Conservation (phyloP, 2,329 filamentous ascomycete species). For the Cadophora gregata region DNA sequence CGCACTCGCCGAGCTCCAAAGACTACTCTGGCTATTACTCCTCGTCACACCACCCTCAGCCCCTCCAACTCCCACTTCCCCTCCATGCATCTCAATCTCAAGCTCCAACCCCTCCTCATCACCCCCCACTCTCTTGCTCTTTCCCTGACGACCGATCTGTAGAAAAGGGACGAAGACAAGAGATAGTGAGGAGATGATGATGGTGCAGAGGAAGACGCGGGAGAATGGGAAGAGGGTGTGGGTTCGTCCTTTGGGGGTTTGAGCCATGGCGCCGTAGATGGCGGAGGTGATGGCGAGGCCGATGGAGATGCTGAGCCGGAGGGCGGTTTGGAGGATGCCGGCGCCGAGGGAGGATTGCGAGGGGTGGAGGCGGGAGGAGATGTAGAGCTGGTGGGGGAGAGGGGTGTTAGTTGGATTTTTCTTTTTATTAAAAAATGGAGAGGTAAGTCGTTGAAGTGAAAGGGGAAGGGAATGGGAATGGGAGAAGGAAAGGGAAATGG, state of each 20-base stretch:
- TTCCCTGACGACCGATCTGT: slow-evolving; percentile 58
- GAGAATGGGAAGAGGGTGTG: slow-evolving; percentile 56
- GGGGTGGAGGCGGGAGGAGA: slow-evolving; percentile 54
- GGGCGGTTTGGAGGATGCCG: slow-evolving; percentile 71
- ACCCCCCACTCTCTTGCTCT: background rate
- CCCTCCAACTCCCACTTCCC: no score
- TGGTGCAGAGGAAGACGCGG: slow-evolving; percentile 56
- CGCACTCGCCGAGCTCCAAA: slow-evolving; percentile 10
- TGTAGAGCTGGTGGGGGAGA: slow-evolving; percentile 69
- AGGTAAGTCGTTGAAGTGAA: background rate
- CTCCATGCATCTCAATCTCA: no score
- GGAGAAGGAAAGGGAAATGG: no score
- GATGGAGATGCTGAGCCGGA: slow-evolving; percentile 53
- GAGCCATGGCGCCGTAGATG: slow-evolving; percentile 49
- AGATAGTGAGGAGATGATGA: slow-evolving; percentile 51
- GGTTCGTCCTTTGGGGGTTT: slow-evolving; percentile 45
- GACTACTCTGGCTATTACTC: slow-evolving; percentile 2
- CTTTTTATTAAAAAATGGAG: background rate
- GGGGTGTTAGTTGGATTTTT: slow-evolving; percentile 21
- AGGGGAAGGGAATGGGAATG: background rate
- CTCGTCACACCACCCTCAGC: background rate
- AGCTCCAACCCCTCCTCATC: slow-evolving; percentile 9
- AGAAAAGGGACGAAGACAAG: slow-evolving; percentile 58
- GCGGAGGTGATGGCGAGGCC: slow-evolving; percentile 68
- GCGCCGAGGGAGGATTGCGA: slow-evolving; percentile 67